Conservation (phyloP, 805 yeast species). For the Candida boidinii region DNA sequence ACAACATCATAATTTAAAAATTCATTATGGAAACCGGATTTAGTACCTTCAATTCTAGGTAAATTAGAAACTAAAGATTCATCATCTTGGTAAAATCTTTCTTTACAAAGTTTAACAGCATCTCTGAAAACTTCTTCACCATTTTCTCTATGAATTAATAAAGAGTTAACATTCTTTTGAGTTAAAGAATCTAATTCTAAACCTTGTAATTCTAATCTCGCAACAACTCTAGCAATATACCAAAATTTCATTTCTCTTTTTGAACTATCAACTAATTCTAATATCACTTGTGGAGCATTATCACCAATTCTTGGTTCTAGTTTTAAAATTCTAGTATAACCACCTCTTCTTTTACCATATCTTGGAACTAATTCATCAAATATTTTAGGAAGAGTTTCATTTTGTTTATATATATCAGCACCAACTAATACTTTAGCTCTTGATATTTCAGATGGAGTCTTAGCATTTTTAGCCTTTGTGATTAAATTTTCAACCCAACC, state of each 20-base stretch:
- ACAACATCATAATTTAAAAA: conserved; percentile 21
- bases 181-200: conserved; percentile 47
- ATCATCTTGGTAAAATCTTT: conserved; percentile 29
- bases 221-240: conserved; percentile 73
- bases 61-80: conserved; percentile 9
- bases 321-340: conserved; percentile 77
- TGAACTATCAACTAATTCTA: conserved; percentile 69
- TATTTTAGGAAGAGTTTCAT: conserved; percentile 52
- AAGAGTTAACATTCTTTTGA: conserved; percentile 42
- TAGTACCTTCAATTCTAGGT: conserved; percentile 22
- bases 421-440: conserved; percentile 20
- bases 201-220: conserved; percentile 64
- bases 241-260: conserved; percentile 63
- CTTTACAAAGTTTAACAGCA: conserved; percentile 52
- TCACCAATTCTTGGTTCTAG: conserved; percentile 86
- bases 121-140: conserved; percentile 47
- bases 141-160: conserved; percentile 35
- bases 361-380: conserved; percentile 56
- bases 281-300: conserved; percentile 78
- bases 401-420: conserved; percentile 39
- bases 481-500: conserved; percentile 55
- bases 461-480: conserved; percentile 39
- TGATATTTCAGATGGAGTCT: conserved; percentile 11
- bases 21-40: conserved; percentile 22
- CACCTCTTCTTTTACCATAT: conserved; percentile 58